A percentile compares a stretch with the other conserved stretches of the same genome.
Conservation (phyloP, 1,284 basidiomycete species). For the Rhodotorula glutinis region DNA sequence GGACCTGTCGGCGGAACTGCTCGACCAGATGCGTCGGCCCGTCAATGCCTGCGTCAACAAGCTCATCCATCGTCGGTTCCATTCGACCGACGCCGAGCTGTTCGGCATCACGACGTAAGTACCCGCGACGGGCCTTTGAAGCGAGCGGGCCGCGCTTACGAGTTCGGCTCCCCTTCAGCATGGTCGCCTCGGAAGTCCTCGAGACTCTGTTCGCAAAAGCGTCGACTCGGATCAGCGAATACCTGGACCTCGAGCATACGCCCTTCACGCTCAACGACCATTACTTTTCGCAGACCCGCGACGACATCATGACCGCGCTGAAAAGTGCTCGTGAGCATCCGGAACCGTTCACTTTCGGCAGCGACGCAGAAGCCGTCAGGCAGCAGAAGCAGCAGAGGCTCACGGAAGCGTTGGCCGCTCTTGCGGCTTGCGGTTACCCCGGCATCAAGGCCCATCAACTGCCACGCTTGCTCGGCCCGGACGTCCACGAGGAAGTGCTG, state of each 20-base stretch:
- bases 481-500: conserved; percentile 59
- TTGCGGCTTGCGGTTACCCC: conserved; percentile 49
- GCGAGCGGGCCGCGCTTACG: not conserved
- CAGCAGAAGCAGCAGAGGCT: not conserved
- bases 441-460: conserved; percentile 50
- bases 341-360: not conserved
- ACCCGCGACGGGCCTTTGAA: conserved; percentile 46
- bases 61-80: not conserved
- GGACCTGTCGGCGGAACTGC: conserved; percentile 54
- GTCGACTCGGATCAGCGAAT: conserved; percentile 39
- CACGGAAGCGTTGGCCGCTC: not conserved
- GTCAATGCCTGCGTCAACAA: not conserved
- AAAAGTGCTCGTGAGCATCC: conserved; percentile 26
- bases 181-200: not conserved
- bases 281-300: conserved; percentile 59
- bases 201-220: not conserved
- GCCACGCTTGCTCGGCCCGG: conserved; percentile 54
- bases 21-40: conserved; percentile 48
- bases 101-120: not conserved
- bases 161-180: conserved; percentile 32
- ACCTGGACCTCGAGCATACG: conserved; percentile 56
- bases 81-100: not conserved
- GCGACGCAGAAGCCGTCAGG: not conserved
- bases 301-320: conserved; percentile 59
- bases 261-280: conserved; percentile 60